Evolutionary conservation across 2,329 filamentous ascomycete species (phyloP).

Genomic region (Colletotrichum agaves): DNA sequence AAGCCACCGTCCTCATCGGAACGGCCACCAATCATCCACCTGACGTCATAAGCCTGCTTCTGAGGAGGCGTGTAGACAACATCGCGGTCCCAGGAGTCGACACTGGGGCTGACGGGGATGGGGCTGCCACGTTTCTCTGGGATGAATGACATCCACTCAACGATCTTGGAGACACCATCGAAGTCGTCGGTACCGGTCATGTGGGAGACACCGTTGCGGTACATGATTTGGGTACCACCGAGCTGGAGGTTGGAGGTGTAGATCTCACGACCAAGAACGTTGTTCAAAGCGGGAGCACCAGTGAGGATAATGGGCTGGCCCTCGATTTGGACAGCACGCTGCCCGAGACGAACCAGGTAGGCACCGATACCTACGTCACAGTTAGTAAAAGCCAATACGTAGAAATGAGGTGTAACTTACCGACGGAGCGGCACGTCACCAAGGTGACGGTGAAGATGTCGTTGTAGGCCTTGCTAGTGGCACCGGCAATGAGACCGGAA

Average conservation of each 20-base stretch:
- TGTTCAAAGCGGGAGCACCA: constrained; percentile 97
- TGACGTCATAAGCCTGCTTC: constrained; percentile 90
- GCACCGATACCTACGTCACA: constrained; percentile 81
- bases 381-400: constrained; percentile 46
- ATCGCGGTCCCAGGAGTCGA: constrained; percentile 93
- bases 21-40: constrained; percentile 92
- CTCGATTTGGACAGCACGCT: constrained; percentile 98
- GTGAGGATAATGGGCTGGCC: constrained; percentile 99
- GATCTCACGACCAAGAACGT: constrained; percentile 95
- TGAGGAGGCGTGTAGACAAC: constrained; percentile 83
- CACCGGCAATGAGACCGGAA: constrained; percentile 97
- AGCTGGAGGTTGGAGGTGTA: constrained; percentile 99
- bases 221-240: constrained; percentile 99
- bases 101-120: constrained; percentile 88
- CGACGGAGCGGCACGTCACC: constrained; percentile 97
- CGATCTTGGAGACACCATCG: constrained; percentile 96
- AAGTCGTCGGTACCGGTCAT: constrained; percentile 99
- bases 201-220: constrained; percentile 99
- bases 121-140: constrained; percentile 95
- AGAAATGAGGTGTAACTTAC: constrained; percentile 58
- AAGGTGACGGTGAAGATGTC: constrained; percentile 99
- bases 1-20: constrained; percentile 81
- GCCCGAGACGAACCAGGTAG: constrained; percentile 96
- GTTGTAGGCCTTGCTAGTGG: constrained; percentile 95
- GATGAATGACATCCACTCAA: constrained; percentile 97